Evolutionary conservation across 768 basidiomycete genomes (phyloP), one percentile per base, ranked within the genome.

Genomic region (Paxillus rubicundulus): DNA sequence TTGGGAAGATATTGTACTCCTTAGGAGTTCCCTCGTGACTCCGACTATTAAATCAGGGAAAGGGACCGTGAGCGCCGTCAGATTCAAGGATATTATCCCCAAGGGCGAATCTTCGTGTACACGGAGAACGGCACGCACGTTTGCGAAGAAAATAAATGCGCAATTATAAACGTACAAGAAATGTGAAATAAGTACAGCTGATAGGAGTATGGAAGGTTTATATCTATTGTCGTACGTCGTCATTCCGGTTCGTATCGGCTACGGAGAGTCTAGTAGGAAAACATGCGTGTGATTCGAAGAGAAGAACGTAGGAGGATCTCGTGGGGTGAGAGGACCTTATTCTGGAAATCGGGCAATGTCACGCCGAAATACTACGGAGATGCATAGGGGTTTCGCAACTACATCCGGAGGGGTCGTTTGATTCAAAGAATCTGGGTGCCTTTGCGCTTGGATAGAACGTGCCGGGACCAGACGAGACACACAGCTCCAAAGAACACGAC

Each of bases 401-500:
- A 8, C 20, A 12, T 24, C 10, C 8, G 24, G 9, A 7, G 4
- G 20, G 20, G n/a, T 27, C 21, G 21, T 27, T 13, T 28, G 33
- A 30, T 37, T 55, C 48, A 58, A n/a, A 58, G 30, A 8, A 14
- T 46, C 27, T 33, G 33, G 9, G 53, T 58, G 7, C 34, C 41
- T 18, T 58, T 58, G 30, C 56, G 45, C 41, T 51, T 44, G 17
- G 49, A 38, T 5, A 58, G 46, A 7, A 55, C 28, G 13, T 42
- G 39, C 33, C 53, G 46, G 3, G 56, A 55, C 21, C 38, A 49
- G 4, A 39, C 38, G 18, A 55, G 56, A 20, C 27, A 58, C 27
- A 16, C 42, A 14, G 56, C 41, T 18, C 57, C 57, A 49, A 47
- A 33, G 6, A 58, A 37, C 27, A 58, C 50, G 13, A 58, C 57